phyloP scores from a whole-genome alignment of 768 basidiomycete species.

The Clitopilus hobsonii region DNA sequence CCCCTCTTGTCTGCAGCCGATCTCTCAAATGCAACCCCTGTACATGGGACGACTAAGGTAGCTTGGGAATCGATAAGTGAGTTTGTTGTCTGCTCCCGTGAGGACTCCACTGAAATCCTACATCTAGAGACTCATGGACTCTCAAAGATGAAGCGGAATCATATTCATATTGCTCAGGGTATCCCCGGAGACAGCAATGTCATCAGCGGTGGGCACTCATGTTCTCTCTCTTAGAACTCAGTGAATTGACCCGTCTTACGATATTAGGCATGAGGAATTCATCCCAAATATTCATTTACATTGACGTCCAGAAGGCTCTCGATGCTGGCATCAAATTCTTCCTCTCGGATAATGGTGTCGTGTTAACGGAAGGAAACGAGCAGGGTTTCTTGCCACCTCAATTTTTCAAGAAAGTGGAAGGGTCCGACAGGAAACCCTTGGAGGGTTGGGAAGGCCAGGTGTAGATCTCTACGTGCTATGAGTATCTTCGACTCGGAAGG shows the following conservation, averaged over 20 bases:
- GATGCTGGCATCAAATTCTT: conserved; percentile 69
- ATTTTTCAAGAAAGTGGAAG: conserved; percentile 71
- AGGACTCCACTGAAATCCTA: neutral
- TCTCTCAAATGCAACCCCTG: conserved; percentile 65
- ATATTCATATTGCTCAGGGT: conserved; percentile 89
- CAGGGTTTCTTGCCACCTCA: conserved; percentile 54
- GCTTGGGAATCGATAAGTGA: conserved; percentile 75
- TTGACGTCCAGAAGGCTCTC: conserved; percentile 69
- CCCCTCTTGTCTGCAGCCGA: conserved; percentile 54
- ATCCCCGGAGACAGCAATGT: conserved; percentile 54
- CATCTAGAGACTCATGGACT: conserved; percentile 61
- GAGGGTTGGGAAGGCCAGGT: conserved; percentile 28
- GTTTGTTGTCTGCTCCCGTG: conserved; percentile 8
- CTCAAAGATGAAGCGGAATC: conserved; percentile 83
- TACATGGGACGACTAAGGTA: conserved; percentile 70
- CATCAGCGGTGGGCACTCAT: conserved; percentile 61
- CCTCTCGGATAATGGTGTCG: conserved; percentile 82
- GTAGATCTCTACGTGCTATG: neutral
- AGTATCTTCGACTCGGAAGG: neutral
- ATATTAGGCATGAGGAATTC: conserved; percentile 72
- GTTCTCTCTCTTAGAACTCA: neutral
- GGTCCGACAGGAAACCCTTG: conserved; percentile 27
- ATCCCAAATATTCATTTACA: conserved; percentile 77
- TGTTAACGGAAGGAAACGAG: conserved; percentile 77
- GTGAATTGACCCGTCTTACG: neutral